Conservation (phyloP, 148 eudicot species). For the Chenopodium berlandieri region DNA sequence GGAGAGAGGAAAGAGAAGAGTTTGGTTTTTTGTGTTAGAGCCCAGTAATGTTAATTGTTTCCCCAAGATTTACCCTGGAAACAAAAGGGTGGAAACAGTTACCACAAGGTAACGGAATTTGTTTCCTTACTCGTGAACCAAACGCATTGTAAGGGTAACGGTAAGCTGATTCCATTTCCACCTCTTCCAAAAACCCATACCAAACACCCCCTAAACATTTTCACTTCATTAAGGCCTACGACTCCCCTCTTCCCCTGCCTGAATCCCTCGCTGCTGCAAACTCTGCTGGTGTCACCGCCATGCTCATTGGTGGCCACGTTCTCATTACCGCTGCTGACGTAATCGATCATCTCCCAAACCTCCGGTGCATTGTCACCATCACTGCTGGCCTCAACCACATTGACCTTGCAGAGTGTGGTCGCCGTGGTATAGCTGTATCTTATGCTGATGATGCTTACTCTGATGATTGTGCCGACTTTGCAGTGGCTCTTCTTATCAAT, state of each 20-base stretch:
- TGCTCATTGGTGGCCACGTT: constrained; percentile 24
- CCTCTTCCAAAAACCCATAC: too few relatives aligned
- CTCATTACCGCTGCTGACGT: constrained; percentile 30
- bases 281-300: constrained; percentile 28
- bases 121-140: too few relatives aligned
- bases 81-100: too few relatives aligned
- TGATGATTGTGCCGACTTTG: constrained; percentile 61
- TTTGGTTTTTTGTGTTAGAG: too few relatives aligned
- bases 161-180: too few relatives aligned
- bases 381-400: constrained; percentile 61
- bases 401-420: constrained; percentile 62
- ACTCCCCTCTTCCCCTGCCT: constrained; percentile 40
- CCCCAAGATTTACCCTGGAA: too few relatives aligned
- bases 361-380: constrained; percentile 48
- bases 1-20: too few relatives aligned
- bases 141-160: too few relatives aligned
- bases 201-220: constrained; percentile 21
- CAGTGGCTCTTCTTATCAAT: constrained; percentile 59
- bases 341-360: constrained; percentile 46
- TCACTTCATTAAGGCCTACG: constrained; percentile 44
- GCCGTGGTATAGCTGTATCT: constrained; percentile 56
- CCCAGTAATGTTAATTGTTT: too few relatives aligned
- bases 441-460: constrained; percentile 36
- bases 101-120: too few relatives aligned
- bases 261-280: constrained; percentile 22